A percentile compares a stretch with the other conserved stretches of the same genome.
These are phyloP conservation scores for Xenosphaeropsis pyriputrescens DNA, from an alignment of 2,329 filamentous ascomycete species.

Conservation along the genomic window DNA sequence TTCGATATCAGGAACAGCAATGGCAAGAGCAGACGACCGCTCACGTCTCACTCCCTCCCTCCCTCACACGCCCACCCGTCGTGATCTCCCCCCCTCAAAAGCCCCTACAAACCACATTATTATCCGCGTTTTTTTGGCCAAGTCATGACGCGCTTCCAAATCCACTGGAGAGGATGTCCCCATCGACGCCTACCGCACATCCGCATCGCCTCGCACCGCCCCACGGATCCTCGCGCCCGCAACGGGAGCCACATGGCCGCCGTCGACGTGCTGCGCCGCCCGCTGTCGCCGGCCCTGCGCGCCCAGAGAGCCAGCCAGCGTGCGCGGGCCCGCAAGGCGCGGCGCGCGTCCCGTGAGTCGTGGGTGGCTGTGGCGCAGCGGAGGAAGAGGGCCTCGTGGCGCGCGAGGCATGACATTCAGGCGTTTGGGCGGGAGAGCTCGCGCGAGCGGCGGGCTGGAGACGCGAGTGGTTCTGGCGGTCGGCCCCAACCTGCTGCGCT, in stretches of 20 bases:
- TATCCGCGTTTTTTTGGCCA: too few species aligned
- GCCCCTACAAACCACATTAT: not conserved
- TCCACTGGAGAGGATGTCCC: conserved; percentile 16
- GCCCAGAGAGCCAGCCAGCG: conserved; percentile 7
- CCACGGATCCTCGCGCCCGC: conserved; percentile 2
- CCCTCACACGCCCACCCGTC: not conserved
- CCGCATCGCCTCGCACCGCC: conserved; percentile 7
- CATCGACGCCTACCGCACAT: conserved; percentile 13
- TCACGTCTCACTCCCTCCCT: too few species aligned
- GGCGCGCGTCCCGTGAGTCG: too few species aligned
- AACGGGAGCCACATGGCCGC: conserved; percentile 5
- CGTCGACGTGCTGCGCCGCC: conserved; percentile 4
- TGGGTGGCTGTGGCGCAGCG: too few species aligned
- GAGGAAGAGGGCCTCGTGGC: conserved; percentile 5
- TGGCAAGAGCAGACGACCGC: too few species aligned
- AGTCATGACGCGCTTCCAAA: conserved; percentile 10
- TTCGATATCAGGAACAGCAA: too few species aligned
- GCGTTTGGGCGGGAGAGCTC: conserved; percentile 9
- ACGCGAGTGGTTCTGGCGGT: too few species aligned
- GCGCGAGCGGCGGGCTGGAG: not conserved
- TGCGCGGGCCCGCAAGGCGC: too few species aligned
- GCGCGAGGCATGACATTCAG: conserved; percentile 9
- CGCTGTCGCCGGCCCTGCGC: conserved; percentile 4
- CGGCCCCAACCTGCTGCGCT: too few species aligned
- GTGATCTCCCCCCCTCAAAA: not conserved